These are phyloP conservation scores for Osmanthus fragrans DNA, from an alignment of 257 asterid genomes.

Conservation along the genomic window DNA sequence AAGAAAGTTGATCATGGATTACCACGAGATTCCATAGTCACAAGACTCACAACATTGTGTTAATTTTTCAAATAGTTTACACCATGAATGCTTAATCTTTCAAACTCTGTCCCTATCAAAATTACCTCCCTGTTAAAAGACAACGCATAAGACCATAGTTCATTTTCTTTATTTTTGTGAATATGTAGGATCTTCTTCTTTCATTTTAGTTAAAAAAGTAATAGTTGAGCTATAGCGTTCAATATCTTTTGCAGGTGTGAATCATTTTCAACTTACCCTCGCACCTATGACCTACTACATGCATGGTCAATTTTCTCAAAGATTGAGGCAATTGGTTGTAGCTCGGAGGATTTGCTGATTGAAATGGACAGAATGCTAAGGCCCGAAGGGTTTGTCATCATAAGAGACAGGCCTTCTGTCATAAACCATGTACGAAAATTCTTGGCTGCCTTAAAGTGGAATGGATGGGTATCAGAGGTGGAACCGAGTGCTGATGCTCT, in stretches of 20 bases:
- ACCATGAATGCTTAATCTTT: not conserved
- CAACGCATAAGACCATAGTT: not conserved
- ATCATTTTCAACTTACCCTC: conserved; percentile 92
- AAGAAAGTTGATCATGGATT: too few species aligned
- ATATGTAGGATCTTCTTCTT: not conserved
- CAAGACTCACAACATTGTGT: not conserved
- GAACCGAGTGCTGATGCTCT: conserved; percentile 66
- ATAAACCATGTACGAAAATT: conserved; percentile 53
- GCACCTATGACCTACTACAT: conserved; percentile 90
- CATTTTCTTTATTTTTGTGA: not conserved
- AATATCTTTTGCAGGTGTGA: conserved; percentile 72
- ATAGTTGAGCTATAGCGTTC: conserved; percentile 7
- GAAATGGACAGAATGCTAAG: conserved; percentile 92
- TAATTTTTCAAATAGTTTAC: not conserved
- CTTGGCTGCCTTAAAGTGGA: conserved; percentile 76
- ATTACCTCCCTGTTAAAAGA: not conserved
- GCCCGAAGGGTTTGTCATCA: conserved; percentile 81
- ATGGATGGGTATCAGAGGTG: conserved; percentile 78
- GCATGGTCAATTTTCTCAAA: conserved; percentile 80
- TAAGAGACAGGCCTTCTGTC: conserved; percentile 66
- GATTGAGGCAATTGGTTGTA: conserved; percentile 65
- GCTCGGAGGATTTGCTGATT: conserved; percentile 75
- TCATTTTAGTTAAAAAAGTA: not conserved
- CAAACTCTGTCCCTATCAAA: not conserved
- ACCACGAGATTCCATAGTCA: not conserved